These are phyloP conservation scores for Pestalotiopsis sp. DNA, from an alignment of 2,329 filamentous ascomycete genomes.

Conservation along the genomic window DNA sequence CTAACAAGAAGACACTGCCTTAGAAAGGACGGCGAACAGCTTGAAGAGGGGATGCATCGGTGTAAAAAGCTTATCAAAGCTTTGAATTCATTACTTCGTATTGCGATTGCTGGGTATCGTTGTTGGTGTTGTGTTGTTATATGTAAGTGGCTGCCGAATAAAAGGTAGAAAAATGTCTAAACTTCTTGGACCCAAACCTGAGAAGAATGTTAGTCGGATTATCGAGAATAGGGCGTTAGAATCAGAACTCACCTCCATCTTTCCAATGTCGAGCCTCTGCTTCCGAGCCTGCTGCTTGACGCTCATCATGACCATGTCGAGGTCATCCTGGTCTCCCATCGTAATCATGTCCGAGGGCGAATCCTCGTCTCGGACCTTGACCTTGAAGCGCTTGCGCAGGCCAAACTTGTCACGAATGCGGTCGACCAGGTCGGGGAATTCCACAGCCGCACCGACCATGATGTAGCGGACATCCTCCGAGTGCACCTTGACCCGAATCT, in stretches of 20 bases:
- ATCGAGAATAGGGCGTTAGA: constrained; percentile 18
- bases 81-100: constrained; percentile 32
- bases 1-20: not conserved
- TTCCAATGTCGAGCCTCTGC: constrained; percentile 80
- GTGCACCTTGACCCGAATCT: constrained; percentile 91
- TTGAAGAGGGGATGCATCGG: not conserved
- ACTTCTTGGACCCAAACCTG: constrained; percentile 53
- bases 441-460: constrained; percentile 74
- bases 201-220: not conserved
- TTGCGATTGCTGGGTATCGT: constrained; percentile 36
- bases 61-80: not conserved
- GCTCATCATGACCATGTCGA: constrained; percentile 81
- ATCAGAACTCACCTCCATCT: constrained; percentile 80
- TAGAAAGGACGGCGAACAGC: not conserved
- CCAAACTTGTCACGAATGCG: constrained; percentile 87
- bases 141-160: constrained; percentile 26
- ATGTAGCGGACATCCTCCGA: constrained; percentile 90
- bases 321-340: constrained; percentile 93
- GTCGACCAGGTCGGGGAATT: constrained; percentile 77
- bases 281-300: constrained; percentile 70
- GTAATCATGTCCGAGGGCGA: constrained; percentile 88
- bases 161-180: constrained; percentile 34
- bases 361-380: constrained; percentile 86
- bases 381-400: constrained; percentile 77
- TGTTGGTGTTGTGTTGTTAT: constrained; percentile 11